These are phyloP conservation scores for Boletales sp. DNA, from an alignment of 768 basidiomycete species.

Conservation along the genomic window DNA sequence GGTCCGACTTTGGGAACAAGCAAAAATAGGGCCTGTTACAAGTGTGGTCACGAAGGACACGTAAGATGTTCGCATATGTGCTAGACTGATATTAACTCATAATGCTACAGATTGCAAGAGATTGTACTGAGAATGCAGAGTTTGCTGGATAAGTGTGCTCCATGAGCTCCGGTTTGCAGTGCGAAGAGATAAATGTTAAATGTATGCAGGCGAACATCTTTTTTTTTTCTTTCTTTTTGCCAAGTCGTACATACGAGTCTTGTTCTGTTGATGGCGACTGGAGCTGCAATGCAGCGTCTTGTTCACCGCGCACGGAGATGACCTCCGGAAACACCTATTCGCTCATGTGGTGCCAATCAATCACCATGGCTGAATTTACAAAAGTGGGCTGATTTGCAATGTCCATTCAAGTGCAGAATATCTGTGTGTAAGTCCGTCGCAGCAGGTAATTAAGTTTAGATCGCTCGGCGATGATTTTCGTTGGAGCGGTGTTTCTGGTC, in stretches of 20 bases:
- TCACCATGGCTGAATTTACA: not conserved
- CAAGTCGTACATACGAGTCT: not conserved
- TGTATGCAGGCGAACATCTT: constrained; percentile 12
- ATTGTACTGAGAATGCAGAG: constrained; percentile 56
- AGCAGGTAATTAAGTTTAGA: too few relatives aligned
- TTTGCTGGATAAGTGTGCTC: constrained; percentile 41
- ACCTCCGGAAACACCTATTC: constrained; percentile 11
- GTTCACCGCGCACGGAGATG: constrained; percentile 15
- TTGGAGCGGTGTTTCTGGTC: too few relatives aligned
- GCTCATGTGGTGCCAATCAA: not conserved
- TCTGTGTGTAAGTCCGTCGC: too few relatives aligned
- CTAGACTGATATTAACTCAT: constrained; percentile 5
- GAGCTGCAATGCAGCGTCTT: not conserved
- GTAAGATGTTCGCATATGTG: constrained; percentile 41
- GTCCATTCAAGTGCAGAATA: too few relatives aligned
- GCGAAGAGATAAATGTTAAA: constrained; percentile 18
- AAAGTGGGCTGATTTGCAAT: too few relatives aligned
- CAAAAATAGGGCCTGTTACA: constrained; percentile 82
- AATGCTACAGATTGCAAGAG: constrained; percentile 53
- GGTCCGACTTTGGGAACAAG: constrained; percentile 40
- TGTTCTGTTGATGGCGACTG: too few relatives aligned
- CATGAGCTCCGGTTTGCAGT: constrained; percentile 1
- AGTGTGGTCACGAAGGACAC: constrained; percentile 85
- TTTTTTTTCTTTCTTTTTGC: not conserved
- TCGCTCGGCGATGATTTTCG: too few relatives aligned